Evolutionary conservation across 345 rosid species (phyloP).

Genomic region (Kernera saxatilis): DNA sequence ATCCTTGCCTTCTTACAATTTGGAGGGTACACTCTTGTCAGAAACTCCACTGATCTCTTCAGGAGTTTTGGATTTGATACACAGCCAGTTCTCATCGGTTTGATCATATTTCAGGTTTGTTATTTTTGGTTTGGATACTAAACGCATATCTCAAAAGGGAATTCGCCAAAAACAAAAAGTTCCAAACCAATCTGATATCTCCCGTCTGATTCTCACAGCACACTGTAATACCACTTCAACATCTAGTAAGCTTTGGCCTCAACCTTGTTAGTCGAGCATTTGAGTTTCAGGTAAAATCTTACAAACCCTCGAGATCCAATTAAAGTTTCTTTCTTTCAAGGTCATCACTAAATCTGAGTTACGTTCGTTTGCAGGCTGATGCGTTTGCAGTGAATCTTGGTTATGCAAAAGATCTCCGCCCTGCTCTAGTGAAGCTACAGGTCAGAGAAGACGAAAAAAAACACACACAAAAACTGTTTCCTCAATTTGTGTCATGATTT

Average conservation of each 20-base stretch:
- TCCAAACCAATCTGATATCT: background rate
- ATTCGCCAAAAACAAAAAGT: too few species aligned
- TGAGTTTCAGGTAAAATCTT: constrained; percentile 77
- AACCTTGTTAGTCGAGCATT: constrained; percentile 95
- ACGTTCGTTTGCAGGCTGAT: constrained; percentile 62
- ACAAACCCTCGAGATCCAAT: background rate
- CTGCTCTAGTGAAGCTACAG: constrained; percentile 95
- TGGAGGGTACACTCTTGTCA: constrained; percentile 97
- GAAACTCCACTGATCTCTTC: constrained; percentile 92
- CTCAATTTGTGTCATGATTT: background rate
- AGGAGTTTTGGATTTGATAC: constrained; percentile 94
- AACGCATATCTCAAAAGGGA: background rate
- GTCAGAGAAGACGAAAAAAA: constrained; percentile 32
- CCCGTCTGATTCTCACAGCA: constrained; percentile 50
- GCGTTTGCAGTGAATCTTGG: constrained; percentile 95
- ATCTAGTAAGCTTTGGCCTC: constrained; percentile 78
- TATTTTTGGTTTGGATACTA: background rate
- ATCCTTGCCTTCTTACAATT: constrained; percentile 85
- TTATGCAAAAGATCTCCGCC: constrained; percentile 71
- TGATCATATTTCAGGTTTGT: constrained; percentile 91
- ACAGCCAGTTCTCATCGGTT: constrained; percentile 89
- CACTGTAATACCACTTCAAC: constrained; percentile 87
- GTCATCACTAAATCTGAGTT: background rate
- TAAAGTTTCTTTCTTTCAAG: background rate
- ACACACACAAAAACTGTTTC: background rate